Conservation (phyloP, 495 filamentous ascomycete species). For the Emericellopsis terricola region DNA sequence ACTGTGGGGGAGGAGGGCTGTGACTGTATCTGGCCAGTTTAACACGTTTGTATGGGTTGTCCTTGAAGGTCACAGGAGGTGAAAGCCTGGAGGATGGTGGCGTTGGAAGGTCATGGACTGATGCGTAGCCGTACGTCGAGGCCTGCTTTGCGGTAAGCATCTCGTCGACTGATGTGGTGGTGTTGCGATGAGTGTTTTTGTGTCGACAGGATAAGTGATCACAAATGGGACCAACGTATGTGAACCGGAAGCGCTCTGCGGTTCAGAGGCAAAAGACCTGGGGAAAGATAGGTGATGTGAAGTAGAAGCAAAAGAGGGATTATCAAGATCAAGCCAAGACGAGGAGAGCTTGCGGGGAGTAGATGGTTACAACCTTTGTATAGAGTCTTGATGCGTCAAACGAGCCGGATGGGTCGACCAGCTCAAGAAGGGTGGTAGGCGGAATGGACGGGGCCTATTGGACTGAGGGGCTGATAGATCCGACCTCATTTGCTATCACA, state of each 20-base stretch:
- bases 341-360: slow-evolving; percentile 4
- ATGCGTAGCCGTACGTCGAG: slow-evolving; percentile 44
- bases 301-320: slow-evolving; percentile 4
- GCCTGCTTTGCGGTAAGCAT: slow-evolving; percentile 57
- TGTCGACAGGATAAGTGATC: too few species aligned
- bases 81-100: slow-evolving; percentile 40
- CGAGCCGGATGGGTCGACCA: slow-evolving; percentile 35
- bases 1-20: slow-evolving; percentile 10
- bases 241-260: too few species aligned
- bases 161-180: too few species aligned
- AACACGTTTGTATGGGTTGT: slow-evolving; percentile 27
- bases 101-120: slow-evolving; percentile 52
- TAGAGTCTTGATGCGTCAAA: slow-evolving; percentile 10
- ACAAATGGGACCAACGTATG: too few species aligned
- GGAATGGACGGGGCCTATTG: neutral
- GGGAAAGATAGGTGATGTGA: slow-evolving; percentile 4
- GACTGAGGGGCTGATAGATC: neutral
- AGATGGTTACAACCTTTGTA: slow-evolving; percentile 31
- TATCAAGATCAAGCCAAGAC: slow-evolving; percentile 1
- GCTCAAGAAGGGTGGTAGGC: slow-evolving; percentile 13
- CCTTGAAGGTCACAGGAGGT: slow-evolving; percentile 34
- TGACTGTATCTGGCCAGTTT: too few species aligned
- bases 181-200: too few species aligned
- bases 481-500: slow-evolving; percentile 20
- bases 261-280: too few species aligned